Evolutionary conservation across 2,329 filamentous ascomycete species (phyloP).

Genomic region (Penicillium sp.): DNA sequence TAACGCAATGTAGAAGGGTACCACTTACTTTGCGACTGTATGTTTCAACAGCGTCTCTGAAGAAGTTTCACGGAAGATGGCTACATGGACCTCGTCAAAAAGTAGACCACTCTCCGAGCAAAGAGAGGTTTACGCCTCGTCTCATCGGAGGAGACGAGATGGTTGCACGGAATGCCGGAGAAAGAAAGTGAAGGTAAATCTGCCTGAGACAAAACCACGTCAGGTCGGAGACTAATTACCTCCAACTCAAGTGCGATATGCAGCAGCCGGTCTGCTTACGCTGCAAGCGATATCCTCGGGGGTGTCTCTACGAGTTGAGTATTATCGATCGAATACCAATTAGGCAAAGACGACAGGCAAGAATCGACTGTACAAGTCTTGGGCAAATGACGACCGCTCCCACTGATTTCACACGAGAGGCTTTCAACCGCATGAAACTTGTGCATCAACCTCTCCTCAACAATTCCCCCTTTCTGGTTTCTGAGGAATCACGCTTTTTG

Average conservation of each 20-base stretch:
- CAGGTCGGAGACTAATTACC: neutral
- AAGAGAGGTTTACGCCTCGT: neutral
- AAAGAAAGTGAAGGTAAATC: constrained; percentile 25
- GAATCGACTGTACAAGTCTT: neutral
- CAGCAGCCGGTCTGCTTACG: constrained; percentile 21
- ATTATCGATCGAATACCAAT: constrained; percentile 13
- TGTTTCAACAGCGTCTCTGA: neutral
- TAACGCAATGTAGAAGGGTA: neutral
- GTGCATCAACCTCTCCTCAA: constrained; percentile 13
- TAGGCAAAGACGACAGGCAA: constrained; percentile 1
- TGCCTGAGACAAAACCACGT: neutral
- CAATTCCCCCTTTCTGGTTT: constrained; percentile 15
- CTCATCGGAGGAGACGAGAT: constrained; percentile 21
- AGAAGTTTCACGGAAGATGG: neutral
- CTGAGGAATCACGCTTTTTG: constrained; percentile 20
- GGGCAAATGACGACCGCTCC: neutral
- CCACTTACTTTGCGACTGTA: neutral
- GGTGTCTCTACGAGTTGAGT: constrained; percentile 21
- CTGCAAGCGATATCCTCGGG: constrained; percentile 21
- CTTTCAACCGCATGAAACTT: neutral
- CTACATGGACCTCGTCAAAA: neutral
- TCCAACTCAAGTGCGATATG: constrained; percentile 21
- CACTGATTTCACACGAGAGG: neutral
- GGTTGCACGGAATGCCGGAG: constrained; percentile 27
- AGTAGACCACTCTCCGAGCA: neutral